phyloP scores from a whole-genome alignment of 2,329 filamentous ascomycete species.

The Nothopassalora personata region DNA sequence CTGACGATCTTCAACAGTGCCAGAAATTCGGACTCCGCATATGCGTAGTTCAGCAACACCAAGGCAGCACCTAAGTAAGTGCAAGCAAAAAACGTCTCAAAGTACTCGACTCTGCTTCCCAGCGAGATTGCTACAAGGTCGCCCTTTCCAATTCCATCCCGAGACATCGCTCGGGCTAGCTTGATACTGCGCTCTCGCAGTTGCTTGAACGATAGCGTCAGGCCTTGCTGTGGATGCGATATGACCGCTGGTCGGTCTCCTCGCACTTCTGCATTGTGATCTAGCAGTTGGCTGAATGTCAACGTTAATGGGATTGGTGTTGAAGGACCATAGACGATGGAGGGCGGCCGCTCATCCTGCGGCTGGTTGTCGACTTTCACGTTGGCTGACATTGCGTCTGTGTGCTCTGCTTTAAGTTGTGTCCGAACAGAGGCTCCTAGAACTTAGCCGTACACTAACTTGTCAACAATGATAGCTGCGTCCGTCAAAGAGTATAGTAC shows the following conservation, averaged over 20 bases:
- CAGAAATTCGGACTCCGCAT: slow-evolving; percentile 62
- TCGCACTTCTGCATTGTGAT: slow-evolving; percentile 26
- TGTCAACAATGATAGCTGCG: not conserved
- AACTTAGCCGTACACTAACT: not conserved
- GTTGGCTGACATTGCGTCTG: not conserved
- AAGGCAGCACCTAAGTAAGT: slow-evolving; percentile 37
- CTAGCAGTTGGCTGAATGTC: slow-evolving; percentile 27
- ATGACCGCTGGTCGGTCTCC: slow-evolving; percentile 25
- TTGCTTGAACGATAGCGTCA: slow-evolving; percentile 20
- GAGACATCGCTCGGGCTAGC: slow-evolving; percentile 24
- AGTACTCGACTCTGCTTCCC: slow-evolving; percentile 29
- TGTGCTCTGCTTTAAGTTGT: not conserved
- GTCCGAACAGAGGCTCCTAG: not conserved
- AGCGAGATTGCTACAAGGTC: slow-evolving; percentile 28
- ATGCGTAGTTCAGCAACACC: slow-evolving; percentile 71
- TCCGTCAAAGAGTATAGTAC: not conserved
- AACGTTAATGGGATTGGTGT: slow-evolving; percentile 26
- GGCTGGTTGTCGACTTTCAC: not conserved
- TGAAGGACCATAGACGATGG: slow-evolving; percentile 27
- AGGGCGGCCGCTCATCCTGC: slow-evolving; percentile 21
- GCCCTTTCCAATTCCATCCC: slow-evolving; percentile 27
- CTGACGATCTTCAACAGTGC: slow-evolving; percentile 63
- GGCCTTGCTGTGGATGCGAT: slow-evolving; percentile 24
- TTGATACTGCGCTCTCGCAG: slow-evolving; percentile 25
- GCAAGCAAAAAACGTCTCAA: slow-evolving; percentile 33